Percentiles rank a stretch among this genome's conserved stretches.
Conservation (phyloP, 768 basidiomycete genomes). For the Paxillus involutus region DNA sequence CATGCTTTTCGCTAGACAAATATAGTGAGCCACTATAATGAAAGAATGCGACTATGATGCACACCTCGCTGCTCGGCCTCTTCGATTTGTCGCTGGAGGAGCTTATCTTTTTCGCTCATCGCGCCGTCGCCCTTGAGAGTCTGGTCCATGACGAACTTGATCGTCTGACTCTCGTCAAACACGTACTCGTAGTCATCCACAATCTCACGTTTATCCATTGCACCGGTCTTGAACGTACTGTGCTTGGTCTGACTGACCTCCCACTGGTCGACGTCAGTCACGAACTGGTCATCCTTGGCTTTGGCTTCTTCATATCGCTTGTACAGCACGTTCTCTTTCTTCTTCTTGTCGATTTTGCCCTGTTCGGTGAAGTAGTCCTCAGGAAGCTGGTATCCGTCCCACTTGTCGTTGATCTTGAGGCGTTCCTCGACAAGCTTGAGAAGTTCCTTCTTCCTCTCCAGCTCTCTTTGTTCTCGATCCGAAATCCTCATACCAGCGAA, state of each 20-base stretch:
- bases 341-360: constrained; percentile 97
- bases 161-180: constrained; percentile 97
- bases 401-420: constrained; percentile 91
- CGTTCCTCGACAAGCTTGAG: constrained; percentile 91
- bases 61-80: constrained; percentile 88
- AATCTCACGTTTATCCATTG: constrained; percentile 82
- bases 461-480: constrained; percentile 74
- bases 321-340: constrained; percentile 89
- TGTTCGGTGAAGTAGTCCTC: constrained; percentile 99
- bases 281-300: constrained; percentile 89
- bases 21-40: neutral
- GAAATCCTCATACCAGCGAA: constrained; percentile 91
- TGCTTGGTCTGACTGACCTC: constrained; percentile 88
- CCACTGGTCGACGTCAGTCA: constrained; percentile 98
- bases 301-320: constrained; percentile 94
- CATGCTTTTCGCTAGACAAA: constrained; percentile 69
- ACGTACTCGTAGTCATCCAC: constrained; percentile 95
- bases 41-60: constrained; percentile 22
- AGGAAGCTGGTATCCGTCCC: constrained; percentile 93
- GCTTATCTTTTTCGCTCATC: constrained; percentile 82
- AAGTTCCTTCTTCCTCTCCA: constrained; percentile 91
- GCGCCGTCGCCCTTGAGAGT: constrained; percentile 64
- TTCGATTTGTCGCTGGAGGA: constrained; percentile 85
- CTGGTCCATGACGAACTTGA: constrained; percentile 89
- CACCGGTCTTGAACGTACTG: constrained; percentile 88